These are phyloP conservation scores for Penicillium fuscoglaucum DNA, from an alignment of 2,329 filamentous ascomycete genomes.

Conservation along the genomic window DNA sequence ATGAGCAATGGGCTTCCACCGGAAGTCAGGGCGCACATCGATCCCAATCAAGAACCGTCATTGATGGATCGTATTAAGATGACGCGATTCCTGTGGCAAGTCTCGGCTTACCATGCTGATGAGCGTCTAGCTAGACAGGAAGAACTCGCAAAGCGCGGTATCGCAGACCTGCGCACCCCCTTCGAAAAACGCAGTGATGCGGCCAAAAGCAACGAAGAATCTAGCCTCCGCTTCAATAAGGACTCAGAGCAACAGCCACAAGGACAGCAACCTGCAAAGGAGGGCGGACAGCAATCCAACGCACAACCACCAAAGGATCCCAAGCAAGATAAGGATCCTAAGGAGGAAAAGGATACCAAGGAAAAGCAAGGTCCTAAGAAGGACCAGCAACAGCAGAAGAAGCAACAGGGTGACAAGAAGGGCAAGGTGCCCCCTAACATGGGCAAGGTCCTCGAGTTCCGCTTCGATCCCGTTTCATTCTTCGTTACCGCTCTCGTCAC, in stretches of 20 bases:
- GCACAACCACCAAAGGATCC: conserved; percentile 6
- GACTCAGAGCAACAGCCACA: conserved; percentile 32
- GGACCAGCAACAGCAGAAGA: conserved; percentile 21
- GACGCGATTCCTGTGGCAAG: conserved; percentile 56
- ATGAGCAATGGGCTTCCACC: conserved; percentile 68
- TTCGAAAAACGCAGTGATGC: not conserved
- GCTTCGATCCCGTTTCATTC: conserved; percentile 56
- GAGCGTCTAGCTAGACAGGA: conserved; percentile 11
- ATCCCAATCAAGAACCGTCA: conserved; percentile 48
- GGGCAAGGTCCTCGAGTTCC: conserved; percentile 48
- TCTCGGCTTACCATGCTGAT: conserved; percentile 44
- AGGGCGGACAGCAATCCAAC: conserved; percentile 26
- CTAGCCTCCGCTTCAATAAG: not conserved
- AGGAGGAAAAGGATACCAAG: conserved; percentile 7
- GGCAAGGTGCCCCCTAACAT: conserved; percentile 32
- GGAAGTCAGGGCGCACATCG: conserved; percentile 66
- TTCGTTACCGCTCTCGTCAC: conserved; percentile 60
- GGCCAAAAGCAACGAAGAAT: not conserved
- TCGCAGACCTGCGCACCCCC: not conserved
- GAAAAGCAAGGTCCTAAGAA: conserved; percentile 16
- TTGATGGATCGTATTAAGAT: conserved; percentile 62
- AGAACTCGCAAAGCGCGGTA: conserved; percentile 27
- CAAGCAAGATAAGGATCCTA: conserved; percentile 5
- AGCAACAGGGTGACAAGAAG: conserved; percentile 30
- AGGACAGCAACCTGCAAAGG: conserved; percentile 21